Conservation (phyloP, 2,329 filamentous ascomycete genomes). For the Colletotrichum chrysophilum region DNA sequence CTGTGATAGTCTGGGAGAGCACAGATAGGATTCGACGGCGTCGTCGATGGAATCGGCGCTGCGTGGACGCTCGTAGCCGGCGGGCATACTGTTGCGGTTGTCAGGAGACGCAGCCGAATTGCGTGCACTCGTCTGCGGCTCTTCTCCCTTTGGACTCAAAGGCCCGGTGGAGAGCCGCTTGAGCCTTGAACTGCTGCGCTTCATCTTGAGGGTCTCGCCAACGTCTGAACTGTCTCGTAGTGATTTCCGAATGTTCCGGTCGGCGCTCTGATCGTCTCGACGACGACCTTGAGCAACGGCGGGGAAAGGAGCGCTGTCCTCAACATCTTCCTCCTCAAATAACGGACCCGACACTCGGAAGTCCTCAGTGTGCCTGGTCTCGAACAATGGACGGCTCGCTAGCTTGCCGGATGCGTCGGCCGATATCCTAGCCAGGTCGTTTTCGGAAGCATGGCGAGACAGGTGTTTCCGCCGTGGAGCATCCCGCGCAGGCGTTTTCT, state of each 20-base stretch:
- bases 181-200: constrained; percentile 62
- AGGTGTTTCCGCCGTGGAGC: constrained; percentile 27
- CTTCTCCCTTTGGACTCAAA: constrained; percentile 45
- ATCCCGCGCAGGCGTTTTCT: constrained; percentile 25
- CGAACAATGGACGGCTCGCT: constrained; percentile 16
- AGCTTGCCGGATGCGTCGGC: constrained; percentile 27
- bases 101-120: constrained; percentile 28
- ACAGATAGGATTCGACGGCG: constrained; percentile 84
- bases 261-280: constrained; percentile 53
- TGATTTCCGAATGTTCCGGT: constrained; percentile 51
- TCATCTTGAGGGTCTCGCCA: constrained; percentile 47
- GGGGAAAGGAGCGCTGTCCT: constrained; percentile 75
- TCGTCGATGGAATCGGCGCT: constrained; percentile 89
- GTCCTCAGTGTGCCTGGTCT: constrained; percentile 21
- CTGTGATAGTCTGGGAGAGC: constrained; percentile 83
- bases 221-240: constrained; percentile 55
- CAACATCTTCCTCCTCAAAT: constrained; percentile 37
- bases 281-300: constrained; percentile 67
- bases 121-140: constrained; percentile 24
- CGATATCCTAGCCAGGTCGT: constrained; percentile 17
- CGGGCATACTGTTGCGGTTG: constrained; percentile 35
- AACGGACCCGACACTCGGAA: constrained; percentile 3
- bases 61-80: constrained; percentile 73
- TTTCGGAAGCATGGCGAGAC: constrained; percentile 25
- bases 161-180: constrained; percentile 61